Conservation (phyloP, 2,329 filamentous ascomycete species). For the Monilinia fructigena region DNA sequence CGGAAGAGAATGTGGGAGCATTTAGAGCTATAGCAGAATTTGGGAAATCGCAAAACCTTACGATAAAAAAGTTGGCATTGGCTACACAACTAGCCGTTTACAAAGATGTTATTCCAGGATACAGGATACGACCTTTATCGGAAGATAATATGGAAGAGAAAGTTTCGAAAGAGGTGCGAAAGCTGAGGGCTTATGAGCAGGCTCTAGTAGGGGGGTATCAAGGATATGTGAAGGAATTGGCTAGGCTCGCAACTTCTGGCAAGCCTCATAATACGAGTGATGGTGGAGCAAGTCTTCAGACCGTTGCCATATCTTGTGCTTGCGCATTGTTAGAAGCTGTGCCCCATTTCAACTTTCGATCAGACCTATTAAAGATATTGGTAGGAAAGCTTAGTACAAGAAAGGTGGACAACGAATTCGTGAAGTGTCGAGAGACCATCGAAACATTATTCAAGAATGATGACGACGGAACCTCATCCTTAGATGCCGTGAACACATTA, state of each 20-base stretch:
- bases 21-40: conserved; percentile 78
- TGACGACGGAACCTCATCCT: conserved; percentile 82
- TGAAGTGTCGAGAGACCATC: conserved; percentile 73
- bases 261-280: conserved; percentile 42
- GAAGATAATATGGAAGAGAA: conserved; percentile 76
- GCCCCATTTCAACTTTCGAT: conserved; percentile 95
- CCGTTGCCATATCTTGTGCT: conserved; percentile 79
- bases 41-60: conserved; percentile 64
- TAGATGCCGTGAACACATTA: conserved; percentile 81
- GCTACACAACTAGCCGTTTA: conserved; percentile 87
- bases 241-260: conserved; percentile 62
- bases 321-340: conserved; percentile 78
- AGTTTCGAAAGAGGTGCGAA: conserved; percentile 87
- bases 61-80: conserved; percentile 81
- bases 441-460: conserved; percentile 82
- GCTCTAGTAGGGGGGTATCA: conserved; percentile 83
- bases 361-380: conserved; percentile 82
- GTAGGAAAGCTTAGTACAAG: conserved; percentile 77
- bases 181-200: conserved; percentile 81
- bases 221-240: conserved; percentile 74
- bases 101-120: conserved; percentile 95
- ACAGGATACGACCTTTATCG: conserved; percentile 79
- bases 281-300: conserved; percentile 56
- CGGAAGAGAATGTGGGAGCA: conserved; percentile 80
- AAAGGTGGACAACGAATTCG: conserved; percentile 70